A percentile compares a stretch with the other conserved stretches of the same genome.
phyloP scores from a whole-genome alignment of 768 basidiomycete species.

The Agaricus blazei region DNA sequence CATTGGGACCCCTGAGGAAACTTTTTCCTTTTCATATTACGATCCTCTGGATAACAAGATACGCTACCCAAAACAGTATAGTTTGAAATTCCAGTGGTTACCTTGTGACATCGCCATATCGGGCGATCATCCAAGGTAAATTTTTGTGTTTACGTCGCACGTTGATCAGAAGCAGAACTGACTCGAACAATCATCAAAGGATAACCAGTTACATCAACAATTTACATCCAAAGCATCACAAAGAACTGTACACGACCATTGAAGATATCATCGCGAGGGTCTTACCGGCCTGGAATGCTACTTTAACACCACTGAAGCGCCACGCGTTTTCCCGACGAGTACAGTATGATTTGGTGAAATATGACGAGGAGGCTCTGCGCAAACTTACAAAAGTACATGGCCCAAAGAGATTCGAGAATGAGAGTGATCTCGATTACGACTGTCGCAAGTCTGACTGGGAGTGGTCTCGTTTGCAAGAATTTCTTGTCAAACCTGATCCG shows the following conservation, averaged over 20 bases:
- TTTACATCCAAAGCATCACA: constrained; percentile 20
- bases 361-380: background rate
- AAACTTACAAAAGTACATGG: background rate
- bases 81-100: constrained; percentile 13
- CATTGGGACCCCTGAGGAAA: background rate
- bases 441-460: background rate
- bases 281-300: constrained; percentile 22
- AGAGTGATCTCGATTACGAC: background rate
- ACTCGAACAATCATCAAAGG: background rate
- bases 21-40: background rate
- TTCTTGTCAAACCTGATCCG: background rate
- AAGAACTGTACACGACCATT: constrained; percentile 16
- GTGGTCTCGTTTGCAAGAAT: background rate
- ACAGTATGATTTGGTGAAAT: background rate
- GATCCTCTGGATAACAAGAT: no score
- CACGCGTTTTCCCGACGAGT: background rate
- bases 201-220: constrained; percentile 31
- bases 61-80: background rate
- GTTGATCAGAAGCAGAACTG: background rate
- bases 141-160: background rate
- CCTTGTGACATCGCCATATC: constrained; percentile 14
- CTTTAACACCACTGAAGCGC: constrained; percentile 1
- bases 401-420: background rate
- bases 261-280: constrained; percentile 17
- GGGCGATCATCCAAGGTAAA: constrained; percentile 14